Evolutionary conservation across 371 early-diverging fungal species (phyloP).

Genomic region (Saksenaea oblongispora): DNA sequence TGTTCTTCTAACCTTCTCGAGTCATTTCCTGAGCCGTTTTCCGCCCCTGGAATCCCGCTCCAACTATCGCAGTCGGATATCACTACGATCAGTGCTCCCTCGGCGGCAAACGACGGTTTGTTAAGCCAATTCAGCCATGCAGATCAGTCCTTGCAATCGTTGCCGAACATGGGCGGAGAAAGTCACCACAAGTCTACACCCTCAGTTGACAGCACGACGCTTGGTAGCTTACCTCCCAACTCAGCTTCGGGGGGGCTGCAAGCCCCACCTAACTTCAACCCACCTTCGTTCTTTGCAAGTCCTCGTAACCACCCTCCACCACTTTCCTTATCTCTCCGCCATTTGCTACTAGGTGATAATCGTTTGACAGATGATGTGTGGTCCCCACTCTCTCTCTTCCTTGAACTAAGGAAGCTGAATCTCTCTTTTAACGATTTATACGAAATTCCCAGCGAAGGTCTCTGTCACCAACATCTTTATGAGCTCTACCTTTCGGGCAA

Average conservation of each 20-base stretch:
- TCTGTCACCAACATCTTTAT: slow-evolving; percentile 53
- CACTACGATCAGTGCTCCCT: background rate
- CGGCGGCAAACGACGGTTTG: background rate
- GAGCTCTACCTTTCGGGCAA: slow-evolving; percentile 89
- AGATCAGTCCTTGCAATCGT: slow-evolving; percentile 15
- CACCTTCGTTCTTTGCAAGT: slow-evolving; percentile 50
- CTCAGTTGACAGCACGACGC: background rate
- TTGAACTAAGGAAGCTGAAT: slow-evolving; percentile 76
- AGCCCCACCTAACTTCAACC: slow-evolving; percentile 42
- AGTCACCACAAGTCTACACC: background rate
- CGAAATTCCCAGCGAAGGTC: slow-evolving; percentile 65
- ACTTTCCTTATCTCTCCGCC: slow-evolving; percentile 60
- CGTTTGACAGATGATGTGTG: slow-evolving; percentile 82
- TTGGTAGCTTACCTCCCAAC: background rate
- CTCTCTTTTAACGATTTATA: slow-evolving; percentile 82
- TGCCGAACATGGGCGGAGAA: slow-evolving; percentile 1
- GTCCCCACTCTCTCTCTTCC: slow-evolving; percentile 68
- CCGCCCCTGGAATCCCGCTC: slow-evolving; percentile 16
- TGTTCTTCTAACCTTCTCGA: slow-evolving; percentile 77
- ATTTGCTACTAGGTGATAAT: slow-evolving; percentile 81
- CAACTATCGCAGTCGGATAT: slow-evolving; percentile 11
- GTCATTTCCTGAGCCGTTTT: slow-evolving; percentile 38
- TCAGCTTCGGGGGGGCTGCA: slow-evolving; percentile 7
- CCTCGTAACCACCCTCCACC: slow-evolving; percentile 63
- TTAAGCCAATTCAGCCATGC: slow-evolving; percentile 1